These are phyloP conservation scores for Trichoderma asperellum DNA, from an alignment of 2,329 filamentous ascomycete genomes.

Conservation along the genomic window DNA sequence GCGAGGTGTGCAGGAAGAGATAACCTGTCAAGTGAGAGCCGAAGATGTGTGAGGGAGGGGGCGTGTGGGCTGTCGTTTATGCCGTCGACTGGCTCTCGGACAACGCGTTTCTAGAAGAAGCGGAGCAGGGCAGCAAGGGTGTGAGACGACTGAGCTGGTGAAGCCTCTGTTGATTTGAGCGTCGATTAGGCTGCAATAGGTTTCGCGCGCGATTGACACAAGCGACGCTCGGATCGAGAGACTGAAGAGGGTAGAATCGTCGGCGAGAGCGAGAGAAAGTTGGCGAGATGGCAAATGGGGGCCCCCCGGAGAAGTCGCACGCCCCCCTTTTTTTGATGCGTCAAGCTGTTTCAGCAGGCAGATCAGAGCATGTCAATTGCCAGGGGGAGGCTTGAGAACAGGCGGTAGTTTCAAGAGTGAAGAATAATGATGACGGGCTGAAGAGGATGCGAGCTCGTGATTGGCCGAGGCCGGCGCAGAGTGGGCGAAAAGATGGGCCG, in stretches of 20 bases:
- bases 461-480: neutral
- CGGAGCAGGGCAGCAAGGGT: slow-evolving; percentile 36
- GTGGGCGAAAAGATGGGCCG: neutral
- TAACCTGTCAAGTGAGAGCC: slow-evolving; percentile 12
- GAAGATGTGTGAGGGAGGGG: slow-evolving; percentile 30
- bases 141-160: slow-evolving; percentile 31
- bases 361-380: slow-evolving; percentile 16
- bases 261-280: slow-evolving; percentile 24
- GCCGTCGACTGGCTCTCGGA: slow-evolving; percentile 34
- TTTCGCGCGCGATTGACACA: neutral
- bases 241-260: slow-evolving; percentile 12
- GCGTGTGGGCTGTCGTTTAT: slow-evolving; percentile 33
- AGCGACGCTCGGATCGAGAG: slow-evolving; percentile 18
- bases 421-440: neutral
- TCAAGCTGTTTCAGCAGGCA: slow-evolving; percentile 25
- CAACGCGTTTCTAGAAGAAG: slow-evolving; percentile 41
- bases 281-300: slow-evolving; percentile 25
- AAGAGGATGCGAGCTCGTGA: neutral
- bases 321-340: slow-evolving; percentile 25
- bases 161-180: neutral
- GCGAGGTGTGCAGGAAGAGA: slow-evolving; percentile 23
- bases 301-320: slow-evolving; percentile 14
- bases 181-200: neutral
- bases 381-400: slow-evolving; percentile 12
- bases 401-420: neutral